phyloP scores from a whole-genome alignment of 1,284 basidiomycete species.

The Prillingera fragicola region DNA sequence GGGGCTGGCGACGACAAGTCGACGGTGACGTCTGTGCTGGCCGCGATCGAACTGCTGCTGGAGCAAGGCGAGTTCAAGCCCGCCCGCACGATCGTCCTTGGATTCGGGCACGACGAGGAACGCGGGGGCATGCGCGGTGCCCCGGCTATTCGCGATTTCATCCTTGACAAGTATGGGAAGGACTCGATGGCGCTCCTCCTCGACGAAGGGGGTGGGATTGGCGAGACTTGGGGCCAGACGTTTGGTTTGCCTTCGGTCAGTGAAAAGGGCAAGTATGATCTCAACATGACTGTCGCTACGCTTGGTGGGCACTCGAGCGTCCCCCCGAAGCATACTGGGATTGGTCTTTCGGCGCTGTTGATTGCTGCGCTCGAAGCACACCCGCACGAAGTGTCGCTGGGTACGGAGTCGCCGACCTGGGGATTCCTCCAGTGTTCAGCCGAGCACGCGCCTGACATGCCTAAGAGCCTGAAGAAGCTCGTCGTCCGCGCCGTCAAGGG shows the following conservation, averaged over 20 bases:
- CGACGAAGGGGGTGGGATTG: slow-evolving; percentile 24
- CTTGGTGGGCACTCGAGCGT: slow-evolving; percentile 26
- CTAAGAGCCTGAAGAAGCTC: slow-evolving; percentile 5
- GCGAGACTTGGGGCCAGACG: slow-evolving; percentile 9
- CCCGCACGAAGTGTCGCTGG: slow-evolving; percentile 9
- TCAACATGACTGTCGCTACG: slow-evolving; percentile 20
- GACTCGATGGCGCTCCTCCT: slow-evolving; percentile 21
- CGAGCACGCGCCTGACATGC: slow-evolving; percentile 7
- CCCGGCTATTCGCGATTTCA: slow-evolving; percentile 7
- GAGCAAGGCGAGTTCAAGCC: slow-evolving; percentile 51
- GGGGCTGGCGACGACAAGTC: slow-evolving; percentile 16
- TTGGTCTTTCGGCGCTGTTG: slow-evolving; percentile 23
- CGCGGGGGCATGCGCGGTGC: slow-evolving; percentile 46
- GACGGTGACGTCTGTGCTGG: slow-evolving; percentile 50
- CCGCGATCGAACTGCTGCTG: slow-evolving; percentile 53
- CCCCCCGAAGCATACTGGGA: slow-evolving; percentile 34
- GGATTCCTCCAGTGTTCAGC: slow-evolving; percentile 14
- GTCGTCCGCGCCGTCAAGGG: slow-evolving; percentile 4
- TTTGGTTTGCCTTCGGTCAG: slow-evolving; percentile 50
- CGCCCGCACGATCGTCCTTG: slow-evolving; percentile 34
- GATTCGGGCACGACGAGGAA: slow-evolving; percentile 28
- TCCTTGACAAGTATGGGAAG: slow-evolving; percentile 18
- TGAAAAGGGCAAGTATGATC: slow-evolving; percentile 21
- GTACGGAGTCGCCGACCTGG: slow-evolving; percentile 13
- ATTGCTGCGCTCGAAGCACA: slow-evolving; percentile 20